A percentile compares a stretch with the other conserved stretches of the same genome.
Evolutionary conservation across 495 filamentous ascomycete genomes (phyloP).

Genomic region (Lepraria neglecta): DNA sequence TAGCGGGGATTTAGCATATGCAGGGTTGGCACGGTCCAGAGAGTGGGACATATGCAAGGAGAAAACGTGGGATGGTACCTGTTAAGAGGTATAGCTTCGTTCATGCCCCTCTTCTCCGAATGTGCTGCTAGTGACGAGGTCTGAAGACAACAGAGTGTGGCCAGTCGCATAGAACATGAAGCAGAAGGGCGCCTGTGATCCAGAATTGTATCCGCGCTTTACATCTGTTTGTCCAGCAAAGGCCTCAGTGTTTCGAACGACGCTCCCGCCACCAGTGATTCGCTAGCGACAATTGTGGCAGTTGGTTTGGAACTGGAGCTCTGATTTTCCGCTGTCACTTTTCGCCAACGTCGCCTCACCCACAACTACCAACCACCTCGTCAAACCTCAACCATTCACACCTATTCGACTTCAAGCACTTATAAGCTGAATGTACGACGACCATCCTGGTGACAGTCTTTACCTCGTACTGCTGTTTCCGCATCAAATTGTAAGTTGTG

Average conservation of each 20-base stretch:
- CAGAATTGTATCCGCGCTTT: background rate
- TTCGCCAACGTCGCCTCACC: background rate
- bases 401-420: too few relatives aligned
- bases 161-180: background rate
- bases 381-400: too few relatives aligned
- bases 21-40: background rate
- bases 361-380: background rate
- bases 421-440: too few relatives aligned
- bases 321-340: background rate
- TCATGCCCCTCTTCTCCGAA: background rate
- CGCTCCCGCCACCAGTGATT: slow-evolving; percentile 8
- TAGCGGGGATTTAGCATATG: background rate
- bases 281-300: background rate
- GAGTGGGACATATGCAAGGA: background rate
- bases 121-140: background rate
- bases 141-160: background rate
- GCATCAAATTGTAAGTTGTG: too few relatives aligned
- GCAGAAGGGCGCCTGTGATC: background rate
- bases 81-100: background rate
- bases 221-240: background rate
- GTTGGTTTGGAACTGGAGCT: background rate
- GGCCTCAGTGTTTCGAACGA: background rate
- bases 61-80: background rate
- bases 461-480: too few relatives aligned
- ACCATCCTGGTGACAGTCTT: too few relatives aligned